Evolutionary conservation across 768 basidiomycete genomes (phyloP), one percentile per base, ranked within the genome.

Genomic region (Amanita polypyramis): DNA sequence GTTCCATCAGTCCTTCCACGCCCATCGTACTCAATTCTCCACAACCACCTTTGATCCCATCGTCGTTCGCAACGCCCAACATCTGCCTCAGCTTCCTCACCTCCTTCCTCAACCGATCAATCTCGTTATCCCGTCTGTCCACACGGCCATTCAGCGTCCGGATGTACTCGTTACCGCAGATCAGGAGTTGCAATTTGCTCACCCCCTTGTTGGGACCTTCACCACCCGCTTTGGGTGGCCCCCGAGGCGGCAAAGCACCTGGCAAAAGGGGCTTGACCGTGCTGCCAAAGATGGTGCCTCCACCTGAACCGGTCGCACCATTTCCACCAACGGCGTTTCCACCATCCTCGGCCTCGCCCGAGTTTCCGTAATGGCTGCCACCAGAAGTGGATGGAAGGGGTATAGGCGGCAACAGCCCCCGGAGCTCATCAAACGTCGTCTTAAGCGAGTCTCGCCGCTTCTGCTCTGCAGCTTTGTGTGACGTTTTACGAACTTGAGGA

Each of bases 381-480:
- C 25, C n/a, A 42, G 41, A 36, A 12, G 25, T 85, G 0, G 80
- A 79, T 1, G 89, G 82, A 1, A 90, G 70, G 8, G 90, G 85
- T 56, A 96, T 88, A 5, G 90, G 88, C 1, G 96, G 96, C 0
- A 99, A 74, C 12, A 98, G 71, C 14, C 70, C 62, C 12, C 89
- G 84, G 9, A 92, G 72, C 46, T 90, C 87, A 56, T 92, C 88
- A 57, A 85, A 98, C 3, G 93, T 91, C 12, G 86, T 82, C 68
- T 98, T 99, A 51, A 98, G 79, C 37, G 90, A 93, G 65, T 99
- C 95, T 7, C 96, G 82, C 38, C 96, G 85, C 61, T 94, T 93
- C 63, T 99, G 96, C 65, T 99, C 96, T 4, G 96, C 96, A 10
- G 83, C 88, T 65, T 97, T 98, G 66, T 99, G 89, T 5, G 88